A percentile compares a stretch with the other conserved stretches of the same genome.
phyloP scores from a whole-genome alignment of 73 alveolate genomes.

The Breviolum minutum region DNA sequence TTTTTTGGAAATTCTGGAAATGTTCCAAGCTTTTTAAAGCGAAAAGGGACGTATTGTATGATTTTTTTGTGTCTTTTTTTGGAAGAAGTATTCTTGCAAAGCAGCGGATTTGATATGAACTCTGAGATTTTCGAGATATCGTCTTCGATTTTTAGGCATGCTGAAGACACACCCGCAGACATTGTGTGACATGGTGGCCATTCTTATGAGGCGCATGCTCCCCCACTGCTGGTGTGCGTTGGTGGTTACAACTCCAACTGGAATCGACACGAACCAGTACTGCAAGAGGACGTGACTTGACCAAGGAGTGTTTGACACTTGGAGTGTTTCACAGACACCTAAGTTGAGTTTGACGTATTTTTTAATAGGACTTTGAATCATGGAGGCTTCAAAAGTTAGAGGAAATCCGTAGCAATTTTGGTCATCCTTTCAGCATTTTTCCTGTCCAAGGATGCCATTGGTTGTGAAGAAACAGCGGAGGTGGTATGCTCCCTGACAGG shows the following conservation, averaged over 20 bases:
- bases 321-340: too few species aligned
- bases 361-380: not conserved
- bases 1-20: not conserved
- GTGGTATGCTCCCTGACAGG: conserved; percentile 85
- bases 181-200: too few species aligned
- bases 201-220: conserved; percentile 60
- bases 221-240: conserved; percentile 76
- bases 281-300: conserved; percentile 33
- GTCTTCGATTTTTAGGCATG: too few species aligned
- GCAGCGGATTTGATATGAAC: too few species aligned
- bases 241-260: conserved; percentile 92
- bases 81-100: too few species aligned
- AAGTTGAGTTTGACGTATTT: not conserved
- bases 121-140: too few species aligned
- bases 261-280: conserved; percentile 54
- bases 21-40: not conserved
- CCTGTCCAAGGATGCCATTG: conserved; percentile 47
- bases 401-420: not conserved
- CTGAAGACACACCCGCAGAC: too few species aligned
- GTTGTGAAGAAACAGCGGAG: conserved; percentile 59
- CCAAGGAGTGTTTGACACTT: not conserved
- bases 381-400: not conserved
- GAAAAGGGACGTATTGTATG: not conserved
- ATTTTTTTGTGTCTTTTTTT: not conserved
- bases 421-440: not conserved